These are phyloP conservation scores for Wallacemonas sp. DNA, from an alignment of 208 protist genomes.

Conservation along the genomic window DNA sequence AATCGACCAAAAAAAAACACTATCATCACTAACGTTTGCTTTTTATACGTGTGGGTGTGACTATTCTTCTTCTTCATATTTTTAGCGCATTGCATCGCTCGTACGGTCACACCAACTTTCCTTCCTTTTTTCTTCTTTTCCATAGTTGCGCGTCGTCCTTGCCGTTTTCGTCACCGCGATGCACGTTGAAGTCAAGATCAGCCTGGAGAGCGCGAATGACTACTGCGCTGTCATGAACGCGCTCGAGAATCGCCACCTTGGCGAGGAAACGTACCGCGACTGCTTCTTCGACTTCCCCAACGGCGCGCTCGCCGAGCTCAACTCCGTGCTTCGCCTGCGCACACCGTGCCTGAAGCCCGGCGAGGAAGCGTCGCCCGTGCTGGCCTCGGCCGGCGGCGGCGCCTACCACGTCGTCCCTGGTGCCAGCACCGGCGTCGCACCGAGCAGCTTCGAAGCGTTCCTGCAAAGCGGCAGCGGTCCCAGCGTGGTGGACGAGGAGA, in stretches of 20 bases:
- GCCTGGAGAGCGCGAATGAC: slow-evolving; percentile 39
- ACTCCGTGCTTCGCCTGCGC: slow-evolving; percentile 65
- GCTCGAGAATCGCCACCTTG: slow-evolving; percentile 29
- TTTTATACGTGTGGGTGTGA: slow-evolving; percentile 14
- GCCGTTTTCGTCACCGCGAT: slow-evolving; percentile 27
- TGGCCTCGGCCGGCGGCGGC: background rate
- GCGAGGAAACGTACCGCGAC: slow-evolving; percentile 61
- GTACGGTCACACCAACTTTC: no score
- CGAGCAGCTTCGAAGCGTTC: slow-evolving; percentile 9
- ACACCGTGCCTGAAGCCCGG: slow-evolving; percentile 35
- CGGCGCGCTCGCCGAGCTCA: slow-evolving; percentile 30
- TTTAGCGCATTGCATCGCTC: background rate
- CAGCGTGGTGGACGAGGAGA: background rate
- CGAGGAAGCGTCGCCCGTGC: slow-evolving; percentile 2
- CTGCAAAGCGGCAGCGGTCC: background rate
- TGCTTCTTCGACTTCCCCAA: slow-evolving; percentile 78
- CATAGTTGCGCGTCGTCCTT: no score
- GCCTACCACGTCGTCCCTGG: background rate
- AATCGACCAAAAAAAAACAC: no score
- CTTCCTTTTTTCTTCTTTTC: no score
- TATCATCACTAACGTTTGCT: slow-evolving; percentile 1
- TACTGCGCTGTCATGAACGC: slow-evolving; percentile 34
- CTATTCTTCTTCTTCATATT: background rate
- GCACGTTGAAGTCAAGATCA: slow-evolving; percentile 72
- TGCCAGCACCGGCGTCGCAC: background rate